Percentiles rank a stretch among this genome's conserved stretches.
Conservation (phyloP, 352 stramenopile genomes). For the Globisporangium carolinianum region DNA sequence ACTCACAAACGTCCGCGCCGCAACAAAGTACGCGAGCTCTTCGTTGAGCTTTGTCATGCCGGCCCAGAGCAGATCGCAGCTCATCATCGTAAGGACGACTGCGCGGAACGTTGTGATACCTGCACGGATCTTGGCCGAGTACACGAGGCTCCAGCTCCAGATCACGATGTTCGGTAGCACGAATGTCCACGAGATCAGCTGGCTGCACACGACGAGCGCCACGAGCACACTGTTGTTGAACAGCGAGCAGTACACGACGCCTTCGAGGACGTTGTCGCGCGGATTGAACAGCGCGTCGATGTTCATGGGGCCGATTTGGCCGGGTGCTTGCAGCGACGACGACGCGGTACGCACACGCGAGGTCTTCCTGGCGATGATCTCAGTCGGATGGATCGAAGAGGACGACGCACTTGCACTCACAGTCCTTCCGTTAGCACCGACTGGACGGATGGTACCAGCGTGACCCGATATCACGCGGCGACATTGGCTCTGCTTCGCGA, state of each 20-base stretch:
- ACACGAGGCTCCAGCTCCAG: conserved; percentile 28
- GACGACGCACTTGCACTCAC: not conserved
- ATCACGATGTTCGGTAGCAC: conserved; percentile 36
- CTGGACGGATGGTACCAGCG: not conserved
- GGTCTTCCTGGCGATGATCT: not conserved
- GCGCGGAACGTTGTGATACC: conserved; percentile 28
- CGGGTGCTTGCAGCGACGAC: not conserved
- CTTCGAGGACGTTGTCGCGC: conserved; percentile 2
- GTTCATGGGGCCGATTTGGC: not conserved
- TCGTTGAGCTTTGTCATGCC: conserved; percentile 24
- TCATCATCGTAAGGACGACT: conserved; percentile 23
- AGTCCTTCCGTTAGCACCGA: no score
- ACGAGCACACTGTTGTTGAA: conserved; percentile 29
- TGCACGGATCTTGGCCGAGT: conserved; percentile 23
- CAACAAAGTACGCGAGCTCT: conserved; percentile 26
- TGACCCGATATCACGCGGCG: not conserved
- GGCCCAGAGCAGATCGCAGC: conserved; percentile 21
- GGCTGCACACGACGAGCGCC: conserved; percentile 15
- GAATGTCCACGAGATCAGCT: conserved; percentile 47
- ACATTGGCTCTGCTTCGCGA: conserved; percentile 2
- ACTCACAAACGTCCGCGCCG: conserved; percentile 15
- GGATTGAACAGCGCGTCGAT: not conserved
- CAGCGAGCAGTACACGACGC: conserved; percentile 27
- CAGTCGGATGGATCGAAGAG: not conserved
- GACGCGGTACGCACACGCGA: not conserved